Conservation (phyloP, 306 rosid species). For the Acmispon strigosus region DNA sequence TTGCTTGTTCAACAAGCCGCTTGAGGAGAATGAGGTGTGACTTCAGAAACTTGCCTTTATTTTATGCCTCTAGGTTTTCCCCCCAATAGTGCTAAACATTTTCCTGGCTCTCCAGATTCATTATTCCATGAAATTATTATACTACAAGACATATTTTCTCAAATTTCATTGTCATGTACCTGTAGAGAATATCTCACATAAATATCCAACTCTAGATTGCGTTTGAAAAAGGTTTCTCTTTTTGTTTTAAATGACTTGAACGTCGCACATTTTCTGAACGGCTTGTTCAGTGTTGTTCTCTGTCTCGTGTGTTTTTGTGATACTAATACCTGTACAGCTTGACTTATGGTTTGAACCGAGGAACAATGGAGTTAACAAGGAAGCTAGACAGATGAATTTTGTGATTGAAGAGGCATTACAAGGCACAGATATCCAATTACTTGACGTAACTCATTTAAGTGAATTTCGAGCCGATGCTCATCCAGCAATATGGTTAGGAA, state of each 20-base stretch:
- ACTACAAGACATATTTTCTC: background rate
- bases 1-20: constrained; percentile 75
- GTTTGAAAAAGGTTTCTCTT: background rate
- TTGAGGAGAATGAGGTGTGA: constrained; percentile 65
- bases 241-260: background rate
- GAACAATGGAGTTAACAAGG: constrained; percentile 79
- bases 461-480: constrained; percentile 91
- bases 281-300: background rate
- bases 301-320: background rate
- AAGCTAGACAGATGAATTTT: constrained; percentile 62
- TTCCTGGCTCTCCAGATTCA: background rate
- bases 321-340: constrained; percentile 60
- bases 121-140: background rate
- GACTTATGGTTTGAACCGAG: constrained; percentile 82
- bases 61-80: background rate
- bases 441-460: constrained; percentile 64
- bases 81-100: background rate
- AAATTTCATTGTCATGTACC: background rate
- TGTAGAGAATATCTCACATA: background rate
- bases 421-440: constrained; percentile 48
- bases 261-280: background rate
- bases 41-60: constrained; percentile 3
- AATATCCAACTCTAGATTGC: constrained; percentile 1
- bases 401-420: constrained; percentile 48
- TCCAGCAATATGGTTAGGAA: constrained; percentile 87